Evolutionary conservation across 2,329 filamentous ascomycete genomes (phyloP), one percentile per base, ranked within the genome.

Genomic region (Ceratocystis huliohia): DNA sequence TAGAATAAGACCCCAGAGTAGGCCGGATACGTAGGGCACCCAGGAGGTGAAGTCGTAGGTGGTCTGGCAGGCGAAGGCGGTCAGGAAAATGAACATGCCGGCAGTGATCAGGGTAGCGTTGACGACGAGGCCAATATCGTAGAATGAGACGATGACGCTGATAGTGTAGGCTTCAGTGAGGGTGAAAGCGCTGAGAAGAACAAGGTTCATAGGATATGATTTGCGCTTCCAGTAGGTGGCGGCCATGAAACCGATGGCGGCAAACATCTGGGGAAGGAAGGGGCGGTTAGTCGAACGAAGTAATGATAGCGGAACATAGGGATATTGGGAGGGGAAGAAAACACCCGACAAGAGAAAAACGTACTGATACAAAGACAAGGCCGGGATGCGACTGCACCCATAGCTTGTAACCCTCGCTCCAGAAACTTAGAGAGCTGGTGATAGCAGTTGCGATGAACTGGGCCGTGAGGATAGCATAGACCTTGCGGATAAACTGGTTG

Each of bases 21-120:
- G 87, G 67, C 92, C 92, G 73, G 95, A 95, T 2, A 97, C 84
- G 75, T 96, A 97, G 20, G 94, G 93, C 80, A 93, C 89, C 93
- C 94, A 99, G 70, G 85, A 88, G 1, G 93, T 97, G 75, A 99
- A 99, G 80, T 99, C 94, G 74, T 99, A 99, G 76, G 95, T 96
- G 70, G 89, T 89, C 80, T 99, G 94, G 83, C 92, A 96, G 63
- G 94, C 94, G 75, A 99, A 97, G 57, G 92, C 76, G 1, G 88
- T 90, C 64, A 91, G 83, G 73, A 89, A 85, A 72, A 90, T 79
- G 73, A 93, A 92, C 73, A 92, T 89, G 64, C 87, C 88, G 17
- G 86, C 88, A 64, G 94, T 99, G 67, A 99, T 85, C 70, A 96
- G 77, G 44, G 96, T 87, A 17, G 94, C 94, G 76, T 96, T 88